These are phyloP conservation scores for Penicillium canariense DNA, from an alignment of 495 filamentous ascomycete genomes.

Conservation along the genomic window DNA sequence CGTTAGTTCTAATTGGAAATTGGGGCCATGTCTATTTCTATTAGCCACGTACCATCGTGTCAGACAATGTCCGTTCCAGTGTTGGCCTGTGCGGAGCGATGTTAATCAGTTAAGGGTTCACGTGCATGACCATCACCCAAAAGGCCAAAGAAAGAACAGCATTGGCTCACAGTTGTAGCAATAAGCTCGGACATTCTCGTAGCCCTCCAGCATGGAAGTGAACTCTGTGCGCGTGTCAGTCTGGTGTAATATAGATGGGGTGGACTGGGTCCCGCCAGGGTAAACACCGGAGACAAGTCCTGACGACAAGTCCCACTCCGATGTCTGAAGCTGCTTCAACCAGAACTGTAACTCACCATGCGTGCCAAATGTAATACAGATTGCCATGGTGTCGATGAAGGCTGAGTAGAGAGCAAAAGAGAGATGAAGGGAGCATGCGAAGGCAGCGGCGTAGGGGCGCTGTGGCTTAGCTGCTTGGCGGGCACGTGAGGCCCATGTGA, in stretches of 20 bases:
- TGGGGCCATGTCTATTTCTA: neutral
- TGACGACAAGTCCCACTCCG: slow-evolving; percentile 5
- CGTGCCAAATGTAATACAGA: slow-evolving; percentile 57
- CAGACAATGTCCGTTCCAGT: slow-evolving; percentile 52
- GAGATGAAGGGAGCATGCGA: slow-evolving; percentile 2
- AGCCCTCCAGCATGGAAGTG: slow-evolving; percentile 51
- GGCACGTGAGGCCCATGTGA: slow-evolving; percentile 30
- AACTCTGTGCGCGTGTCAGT: slow-evolving; percentile 41
- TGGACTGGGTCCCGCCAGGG: slow-evolving; percentile 3
- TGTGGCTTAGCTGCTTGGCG: slow-evolving; percentile 31
- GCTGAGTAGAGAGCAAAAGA: neutral
- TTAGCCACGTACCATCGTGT: slow-evolving; percentile 46
- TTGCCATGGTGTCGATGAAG: slow-evolving; percentile 38
- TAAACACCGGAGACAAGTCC: slow-evolving; percentile 14
- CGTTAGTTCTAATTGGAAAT: slow-evolving; percentile 15
- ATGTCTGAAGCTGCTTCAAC: neutral
- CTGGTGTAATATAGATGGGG: slow-evolving; percentile 2
- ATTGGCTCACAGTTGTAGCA: slow-evolving; percentile 51
- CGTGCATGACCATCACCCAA: neutral
- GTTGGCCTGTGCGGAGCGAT: slow-evolving; percentile 35
- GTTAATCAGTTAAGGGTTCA: neutral
- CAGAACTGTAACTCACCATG: slow-evolving; percentile 38
- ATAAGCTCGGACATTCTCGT: slow-evolving; percentile 52
- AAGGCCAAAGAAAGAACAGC: neutral
- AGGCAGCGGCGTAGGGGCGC: slow-evolving; percentile 27